Conservation (phyloP, 1,139 yeast species). For the Geotrichum candidum region DNA sequence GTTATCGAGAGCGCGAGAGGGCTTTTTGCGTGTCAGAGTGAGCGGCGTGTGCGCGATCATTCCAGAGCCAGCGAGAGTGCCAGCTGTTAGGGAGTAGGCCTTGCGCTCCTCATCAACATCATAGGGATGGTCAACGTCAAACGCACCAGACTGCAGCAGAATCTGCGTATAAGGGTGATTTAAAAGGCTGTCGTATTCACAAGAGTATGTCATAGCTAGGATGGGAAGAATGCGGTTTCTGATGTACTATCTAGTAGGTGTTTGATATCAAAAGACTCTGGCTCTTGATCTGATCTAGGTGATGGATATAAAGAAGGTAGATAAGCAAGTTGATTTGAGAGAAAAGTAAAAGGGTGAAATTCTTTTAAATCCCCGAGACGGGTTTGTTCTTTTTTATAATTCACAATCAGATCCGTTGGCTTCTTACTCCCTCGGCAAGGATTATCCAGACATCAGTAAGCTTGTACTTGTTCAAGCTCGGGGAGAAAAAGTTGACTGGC, state of each 20-base stretch:
- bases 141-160: conserved; percentile 24
- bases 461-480: not conserved
- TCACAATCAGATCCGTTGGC: not conserved
- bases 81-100: conserved; percentile 32
- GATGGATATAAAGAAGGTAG: too few species aligned
- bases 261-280: not conserved
- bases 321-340: too few species aligned
- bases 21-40: conserved; percentile 24
- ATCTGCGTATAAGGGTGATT: conserved; percentile 26
- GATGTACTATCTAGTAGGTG: not conserved
- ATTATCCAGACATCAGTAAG: not conserved
- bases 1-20: not conserved
- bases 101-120: conserved; percentile 24
- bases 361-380: not conserved
- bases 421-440: not conserved
- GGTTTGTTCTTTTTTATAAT: not conserved
- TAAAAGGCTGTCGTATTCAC: conserved; percentile 19
- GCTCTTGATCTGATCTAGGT: too few species aligned
- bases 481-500: not conserved
- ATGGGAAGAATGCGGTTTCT: not conserved
- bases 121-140: conserved; percentile 25
- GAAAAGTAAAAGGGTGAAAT: too few species aligned
- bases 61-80: conserved; percentile 30
- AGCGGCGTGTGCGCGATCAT: conserved; percentile 33
- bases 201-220: conserved; percentile 16